These are phyloP conservation scores for Botrytis sinoallii DNA, from an alignment of 2,329 filamentous ascomycete species.

Conservation along the genomic window DNA sequence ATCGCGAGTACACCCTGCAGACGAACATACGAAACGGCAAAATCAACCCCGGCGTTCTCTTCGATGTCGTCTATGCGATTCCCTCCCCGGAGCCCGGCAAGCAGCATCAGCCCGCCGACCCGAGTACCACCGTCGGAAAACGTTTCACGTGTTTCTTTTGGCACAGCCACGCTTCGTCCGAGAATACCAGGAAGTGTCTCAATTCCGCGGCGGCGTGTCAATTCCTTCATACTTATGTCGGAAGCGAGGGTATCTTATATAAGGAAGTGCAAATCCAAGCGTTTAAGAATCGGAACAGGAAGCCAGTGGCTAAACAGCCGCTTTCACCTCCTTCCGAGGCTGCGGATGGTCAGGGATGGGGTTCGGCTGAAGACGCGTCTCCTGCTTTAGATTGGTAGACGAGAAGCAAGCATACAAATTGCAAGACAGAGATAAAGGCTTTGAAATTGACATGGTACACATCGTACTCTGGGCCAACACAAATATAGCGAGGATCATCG, in stretches of 20 bases:
- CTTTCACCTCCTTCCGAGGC: background rate
- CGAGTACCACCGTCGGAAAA: conserved; percentile 1
- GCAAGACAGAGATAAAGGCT: background rate
- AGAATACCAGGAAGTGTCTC: background rate
- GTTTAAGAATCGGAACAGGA: background rate
- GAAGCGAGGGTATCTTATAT: background rate
- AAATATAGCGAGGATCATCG: background rate
- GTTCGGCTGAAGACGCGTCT: background rate
- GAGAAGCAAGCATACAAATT: background rate
- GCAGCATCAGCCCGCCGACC: background rate
- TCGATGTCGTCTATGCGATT: conserved; percentile 2
- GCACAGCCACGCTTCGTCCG: background rate
- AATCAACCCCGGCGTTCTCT: conserved; percentile 22
- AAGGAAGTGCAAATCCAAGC: background rate
- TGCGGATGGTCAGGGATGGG: background rate
- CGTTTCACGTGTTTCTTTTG: conserved; percentile 18
- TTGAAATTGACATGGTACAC: background rate
- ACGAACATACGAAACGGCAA: conserved; percentile 29
- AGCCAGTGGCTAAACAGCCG: background rate
- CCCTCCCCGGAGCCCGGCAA: background rate
- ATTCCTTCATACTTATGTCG: conserved; percentile 25
- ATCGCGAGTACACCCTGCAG: conserved; percentile 6
- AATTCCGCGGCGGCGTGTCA: conserved; percentile 20
- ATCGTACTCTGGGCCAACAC: background rate
- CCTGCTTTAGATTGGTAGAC: background rate